phyloP scores from a whole-genome alignment of 257 asterid genomes.

The Solanum ossicruentum region DNA sequence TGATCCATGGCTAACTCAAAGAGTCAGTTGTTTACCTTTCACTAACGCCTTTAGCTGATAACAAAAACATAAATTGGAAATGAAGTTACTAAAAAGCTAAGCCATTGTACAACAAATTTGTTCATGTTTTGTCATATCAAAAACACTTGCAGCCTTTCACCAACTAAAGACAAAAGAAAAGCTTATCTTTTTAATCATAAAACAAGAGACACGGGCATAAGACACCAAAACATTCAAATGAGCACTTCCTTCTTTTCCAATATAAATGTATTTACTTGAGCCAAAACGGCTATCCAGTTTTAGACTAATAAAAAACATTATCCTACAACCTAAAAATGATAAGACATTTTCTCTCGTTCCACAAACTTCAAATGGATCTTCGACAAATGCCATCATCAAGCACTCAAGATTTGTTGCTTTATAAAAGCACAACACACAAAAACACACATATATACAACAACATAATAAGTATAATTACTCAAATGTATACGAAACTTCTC shows the following conservation, averaged over 20 bases:
- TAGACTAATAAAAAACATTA: background rate
- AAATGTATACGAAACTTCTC: too few species aligned
- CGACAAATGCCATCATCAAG: background rate
- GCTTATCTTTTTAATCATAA: background rate
- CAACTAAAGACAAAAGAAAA: background rate
- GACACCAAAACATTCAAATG: background rate
- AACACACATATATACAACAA: background rate
- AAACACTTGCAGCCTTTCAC: background rate
- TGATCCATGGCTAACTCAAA: conserved; percentile 32
- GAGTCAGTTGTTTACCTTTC: background rate
- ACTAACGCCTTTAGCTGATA: background rate
- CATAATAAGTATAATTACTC: background rate
- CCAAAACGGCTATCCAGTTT: background rate
- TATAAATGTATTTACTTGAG: too few species aligned
- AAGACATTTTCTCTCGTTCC: background rate
- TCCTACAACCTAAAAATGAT: background rate
- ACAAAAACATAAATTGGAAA: background rate
- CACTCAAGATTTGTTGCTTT: background rate
- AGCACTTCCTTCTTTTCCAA: background rate
- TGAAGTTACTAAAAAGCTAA: background rate
- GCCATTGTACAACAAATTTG: background rate
- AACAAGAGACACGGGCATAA: background rate
- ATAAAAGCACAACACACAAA: background rate
- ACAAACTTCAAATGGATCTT: background rate
- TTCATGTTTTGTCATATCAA: background rate